Conservation (phyloP, 306 rosid genomes). For the Lupinus albus region DNA sequence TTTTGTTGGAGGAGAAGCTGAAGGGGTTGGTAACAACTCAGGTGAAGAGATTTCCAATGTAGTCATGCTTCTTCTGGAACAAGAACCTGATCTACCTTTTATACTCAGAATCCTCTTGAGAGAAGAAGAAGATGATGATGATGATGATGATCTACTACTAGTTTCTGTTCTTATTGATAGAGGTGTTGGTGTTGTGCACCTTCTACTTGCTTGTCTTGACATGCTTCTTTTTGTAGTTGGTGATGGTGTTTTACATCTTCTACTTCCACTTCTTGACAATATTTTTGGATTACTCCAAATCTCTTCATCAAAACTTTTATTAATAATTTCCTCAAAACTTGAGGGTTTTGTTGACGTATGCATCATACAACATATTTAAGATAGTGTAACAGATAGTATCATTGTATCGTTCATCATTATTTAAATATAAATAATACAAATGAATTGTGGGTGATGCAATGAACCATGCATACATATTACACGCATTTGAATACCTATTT, state of each 20-base stretch:
- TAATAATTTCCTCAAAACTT: slow-evolving; percentile 27
- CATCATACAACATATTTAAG: slow-evolving; percentile 10
- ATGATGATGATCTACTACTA: too few relatives aligned
- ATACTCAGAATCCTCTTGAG: slow-evolving; percentile 47
- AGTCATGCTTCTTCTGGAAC: slow-evolving; percentile 32
- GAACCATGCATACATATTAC: too few relatives aligned
- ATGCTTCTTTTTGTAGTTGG: slow-evolving; percentile 43
- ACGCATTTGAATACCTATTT: too few relatives aligned
- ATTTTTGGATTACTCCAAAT: slow-evolving; percentile 44
- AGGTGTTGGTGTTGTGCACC: slow-evolving; percentile 49
- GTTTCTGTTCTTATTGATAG: too few relatives aligned
- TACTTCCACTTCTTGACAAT: slow-evolving; percentile 41
- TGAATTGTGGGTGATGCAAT: too few relatives aligned
- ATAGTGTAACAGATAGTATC: too few relatives aligned
- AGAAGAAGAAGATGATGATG: slow-evolving; percentile 39
- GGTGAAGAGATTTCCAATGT: slow-evolving; percentile 49
- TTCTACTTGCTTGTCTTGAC: slow-evolving; percentile 48
- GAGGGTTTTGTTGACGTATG: slow-evolving; percentile 39
- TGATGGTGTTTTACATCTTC: slow-evolving; percentile 73
- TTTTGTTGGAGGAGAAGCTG: slow-evolving; percentile 30
- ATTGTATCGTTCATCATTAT: too few relatives aligned
- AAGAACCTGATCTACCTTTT: slow-evolving; percentile 38
- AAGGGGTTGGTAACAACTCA: neutral
- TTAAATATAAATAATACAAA: too few relatives aligned
- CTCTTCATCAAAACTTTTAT: slow-evolving; percentile 55